Conservation (phyloP, 2,329 filamentous ascomycete species). For the Chrysoporthe puriensis region DNA sequence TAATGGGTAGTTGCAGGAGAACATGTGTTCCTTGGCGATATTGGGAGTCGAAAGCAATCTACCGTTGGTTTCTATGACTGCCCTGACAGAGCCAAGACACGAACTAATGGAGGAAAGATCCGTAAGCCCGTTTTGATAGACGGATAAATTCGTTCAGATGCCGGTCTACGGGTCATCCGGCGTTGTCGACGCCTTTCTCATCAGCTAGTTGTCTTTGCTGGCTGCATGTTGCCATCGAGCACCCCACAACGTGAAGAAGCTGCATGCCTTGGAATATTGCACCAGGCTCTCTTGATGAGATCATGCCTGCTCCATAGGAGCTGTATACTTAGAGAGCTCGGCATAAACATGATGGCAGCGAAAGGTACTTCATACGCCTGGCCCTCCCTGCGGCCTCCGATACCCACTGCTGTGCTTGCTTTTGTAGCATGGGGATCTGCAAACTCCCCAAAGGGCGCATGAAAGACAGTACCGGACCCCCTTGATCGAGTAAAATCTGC, state of each 20-base stretch:
- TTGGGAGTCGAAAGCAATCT: too few species aligned
- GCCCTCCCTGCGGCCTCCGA: neutral
- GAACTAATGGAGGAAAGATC: neutral
- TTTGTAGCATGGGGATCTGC: slow-evolving; percentile 1
- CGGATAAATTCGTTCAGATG: neutral
- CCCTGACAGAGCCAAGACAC: slow-evolving; percentile 9
- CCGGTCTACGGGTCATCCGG: neutral
- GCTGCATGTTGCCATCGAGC: neutral
- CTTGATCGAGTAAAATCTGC: neutral
- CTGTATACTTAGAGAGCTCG: neutral
- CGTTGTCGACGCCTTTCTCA: neutral
- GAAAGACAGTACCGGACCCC: neutral
- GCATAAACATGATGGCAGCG: neutral
- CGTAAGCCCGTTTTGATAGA: neutral
- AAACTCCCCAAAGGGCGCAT: neutral
- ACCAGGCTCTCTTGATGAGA: too few species aligned
- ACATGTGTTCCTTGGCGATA: neutral
- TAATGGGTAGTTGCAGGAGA: neutral
- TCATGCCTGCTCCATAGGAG: neutral
- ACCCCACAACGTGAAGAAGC: too few species aligned
- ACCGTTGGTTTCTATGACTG: too few species aligned
- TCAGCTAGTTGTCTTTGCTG: neutral
- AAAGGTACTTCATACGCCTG: neutral
- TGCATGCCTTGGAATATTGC: neutral
- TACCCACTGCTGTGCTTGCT: neutral